Conservation (phyloP, 176 grass and related monocot species). For the Triticum dicoccoides region DNA sequence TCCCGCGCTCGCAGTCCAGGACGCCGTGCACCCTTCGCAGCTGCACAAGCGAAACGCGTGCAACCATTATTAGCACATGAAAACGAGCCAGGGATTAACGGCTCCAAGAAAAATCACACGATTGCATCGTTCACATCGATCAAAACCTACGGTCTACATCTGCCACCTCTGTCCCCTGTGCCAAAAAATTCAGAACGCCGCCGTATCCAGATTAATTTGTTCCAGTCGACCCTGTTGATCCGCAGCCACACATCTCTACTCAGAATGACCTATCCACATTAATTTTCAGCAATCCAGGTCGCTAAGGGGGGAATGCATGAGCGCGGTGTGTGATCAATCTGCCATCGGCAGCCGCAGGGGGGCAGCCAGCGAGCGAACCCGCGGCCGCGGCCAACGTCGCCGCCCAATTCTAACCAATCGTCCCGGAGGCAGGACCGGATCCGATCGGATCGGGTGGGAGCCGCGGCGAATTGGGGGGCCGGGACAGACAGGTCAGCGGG, state of each 20-base stretch:
- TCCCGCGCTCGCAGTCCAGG: slow-evolving; percentile 34
- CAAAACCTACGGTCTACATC: too few species aligned
- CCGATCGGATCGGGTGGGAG: neutral
- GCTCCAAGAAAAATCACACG: neutral
- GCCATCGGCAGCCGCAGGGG: neutral
- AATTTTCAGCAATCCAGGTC: neutral
- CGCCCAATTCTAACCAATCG: neutral
- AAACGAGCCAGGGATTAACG: neutral
- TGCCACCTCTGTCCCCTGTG: neutral
- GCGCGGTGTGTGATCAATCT: too few species aligned
- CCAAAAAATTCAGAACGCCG: too few species aligned
- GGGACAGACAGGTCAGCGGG: neutral
- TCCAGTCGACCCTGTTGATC: too few species aligned
- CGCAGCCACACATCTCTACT: too few species aligned
- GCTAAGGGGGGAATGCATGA: too few species aligned
- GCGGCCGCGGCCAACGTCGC: neutral
- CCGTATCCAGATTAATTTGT: too few species aligned
- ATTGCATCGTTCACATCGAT: neutral
- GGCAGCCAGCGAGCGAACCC: neutral
- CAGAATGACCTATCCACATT: neutral
- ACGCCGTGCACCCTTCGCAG: slow-evolving; percentile 42
- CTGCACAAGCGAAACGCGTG: slow-evolving; percentile 21
- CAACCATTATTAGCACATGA: neutral
- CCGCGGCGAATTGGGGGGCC: neutral
- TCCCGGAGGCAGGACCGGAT: neutral